Evolutionary conservation across 306 rosid genomes (phyloP).

Genomic region (Cyclanthera cordifolia): DNA sequence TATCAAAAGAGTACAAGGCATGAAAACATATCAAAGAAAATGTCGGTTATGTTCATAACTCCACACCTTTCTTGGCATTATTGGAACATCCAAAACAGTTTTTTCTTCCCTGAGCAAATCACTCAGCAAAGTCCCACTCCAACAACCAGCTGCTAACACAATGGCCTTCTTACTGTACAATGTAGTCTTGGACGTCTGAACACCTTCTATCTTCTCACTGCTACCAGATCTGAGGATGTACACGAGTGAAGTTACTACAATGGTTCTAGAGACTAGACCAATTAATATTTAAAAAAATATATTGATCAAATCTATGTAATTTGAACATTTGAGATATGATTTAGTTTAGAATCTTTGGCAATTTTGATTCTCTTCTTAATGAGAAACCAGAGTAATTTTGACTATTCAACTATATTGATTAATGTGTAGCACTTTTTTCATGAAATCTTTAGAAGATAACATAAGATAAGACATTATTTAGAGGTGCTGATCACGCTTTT

Average conservation of each 20-base stretch:
- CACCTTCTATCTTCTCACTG: slow-evolving; percentile 38
- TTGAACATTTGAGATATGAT: background rate
- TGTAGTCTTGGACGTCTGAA: slow-evolving; percentile 48
- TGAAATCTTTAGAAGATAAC: background rate
- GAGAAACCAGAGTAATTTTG: background rate
- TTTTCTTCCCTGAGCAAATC: slow-evolving; percentile 52
- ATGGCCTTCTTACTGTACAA: slow-evolving; percentile 60
- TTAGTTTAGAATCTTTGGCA: background rate
- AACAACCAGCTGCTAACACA: slow-evolving; percentile 83
- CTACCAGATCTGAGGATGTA: slow-evolving; percentile 40
- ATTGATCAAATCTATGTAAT: background rate
- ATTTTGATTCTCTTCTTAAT: background rate
- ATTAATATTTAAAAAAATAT: background rate
- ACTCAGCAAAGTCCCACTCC: slow-evolving; percentile 80
- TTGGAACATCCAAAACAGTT: slow-evolving; percentile 50
- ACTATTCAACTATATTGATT: background rate
- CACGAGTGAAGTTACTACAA: background rate
- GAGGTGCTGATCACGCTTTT: background rate
- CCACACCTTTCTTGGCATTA: slow-evolving; percentile 72
- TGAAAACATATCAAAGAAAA: background rate
- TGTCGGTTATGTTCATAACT: slow-evolving; percentile 4
- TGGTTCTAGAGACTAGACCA: background rate
- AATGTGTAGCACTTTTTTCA: background rate
- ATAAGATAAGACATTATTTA: background rate
- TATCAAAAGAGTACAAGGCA: background rate